Evolutionary conservation across 208 protist genomes (phyloP).

Genomic region (Naegleria gruberi): DNA sequence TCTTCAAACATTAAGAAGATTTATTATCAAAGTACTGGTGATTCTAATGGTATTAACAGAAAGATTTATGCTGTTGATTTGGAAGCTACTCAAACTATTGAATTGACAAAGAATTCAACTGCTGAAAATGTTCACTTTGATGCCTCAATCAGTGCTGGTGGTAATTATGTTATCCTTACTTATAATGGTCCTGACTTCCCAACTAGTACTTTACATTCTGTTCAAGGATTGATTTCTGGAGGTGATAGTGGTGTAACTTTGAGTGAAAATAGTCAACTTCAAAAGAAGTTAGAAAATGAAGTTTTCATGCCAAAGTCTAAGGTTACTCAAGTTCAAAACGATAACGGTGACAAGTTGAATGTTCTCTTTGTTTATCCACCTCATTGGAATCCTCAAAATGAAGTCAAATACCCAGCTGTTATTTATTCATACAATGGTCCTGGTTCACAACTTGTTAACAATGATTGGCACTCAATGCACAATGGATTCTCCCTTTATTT

Average conservation of each 20-base stretch:
- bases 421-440: constrained; percentile 16
- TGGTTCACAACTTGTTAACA: neutral
- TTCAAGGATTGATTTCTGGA: neutral
- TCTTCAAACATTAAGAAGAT: neutral
- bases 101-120: neutral
- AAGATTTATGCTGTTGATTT: neutral
- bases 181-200: neutral
- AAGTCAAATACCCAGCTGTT: neutral
- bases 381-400: neutral
- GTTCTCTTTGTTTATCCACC: neutral
- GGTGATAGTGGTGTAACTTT: neutral
- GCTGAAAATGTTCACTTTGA: no score
- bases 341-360: constrained; percentile 4
- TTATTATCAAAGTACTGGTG: neutral
- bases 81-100: neutral
- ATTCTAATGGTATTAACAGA: neutral
- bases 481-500: neutral
- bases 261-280: neutral
- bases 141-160: neutral
- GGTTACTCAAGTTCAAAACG: neutral
- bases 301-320: neutral
- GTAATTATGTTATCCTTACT: neutral
- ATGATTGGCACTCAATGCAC: neutral
- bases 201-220: neutral
- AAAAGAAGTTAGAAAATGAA: neutral